Percentiles rank a stretch among this genome's conserved stretches.
phyloP scores from a whole-genome alignment of 306 rosid species.

The Trifolium dubium region DNA sequence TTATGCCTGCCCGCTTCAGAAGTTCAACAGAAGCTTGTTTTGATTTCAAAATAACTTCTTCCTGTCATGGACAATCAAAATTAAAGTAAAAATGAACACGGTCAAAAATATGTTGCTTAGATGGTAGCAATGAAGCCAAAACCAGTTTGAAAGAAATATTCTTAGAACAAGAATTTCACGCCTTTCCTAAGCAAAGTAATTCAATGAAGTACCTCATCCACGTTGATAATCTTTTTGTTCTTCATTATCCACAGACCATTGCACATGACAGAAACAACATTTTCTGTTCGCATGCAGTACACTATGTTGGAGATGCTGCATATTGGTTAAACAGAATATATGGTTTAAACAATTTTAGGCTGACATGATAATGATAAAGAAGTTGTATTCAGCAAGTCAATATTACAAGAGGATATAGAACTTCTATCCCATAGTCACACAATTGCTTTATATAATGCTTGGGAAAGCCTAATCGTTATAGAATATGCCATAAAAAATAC shows the following conservation, averaged over 20 bases:
- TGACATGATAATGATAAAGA: constrained; percentile 2
- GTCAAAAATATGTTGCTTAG: background rate
- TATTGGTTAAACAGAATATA: constrained; percentile 34
- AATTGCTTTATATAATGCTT: constrained; percentile 25
- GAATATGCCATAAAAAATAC: background rate
- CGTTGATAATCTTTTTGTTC: constrained; percentile 71
- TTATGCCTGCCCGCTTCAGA: constrained; percentile 74
- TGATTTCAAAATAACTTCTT: constrained; percentile 63
- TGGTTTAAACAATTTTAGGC: constrained; percentile 28
- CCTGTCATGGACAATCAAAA: constrained; percentile 54
- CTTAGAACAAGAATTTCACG: background rate
- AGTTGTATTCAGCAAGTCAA: constrained; percentile 18
- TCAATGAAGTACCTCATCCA: constrained; percentile 64
- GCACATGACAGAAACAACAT: constrained; percentile 80
- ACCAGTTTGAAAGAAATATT: constrained; percentile 19
- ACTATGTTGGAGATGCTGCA: constrained; percentile 87
- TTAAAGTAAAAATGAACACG: constrained; percentile 25
- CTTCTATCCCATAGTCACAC: background rate
- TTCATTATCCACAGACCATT: constrained; percentile 87
- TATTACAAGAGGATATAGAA: constrained; percentile 17
- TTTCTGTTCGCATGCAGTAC: constrained; percentile 83
- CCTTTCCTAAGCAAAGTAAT: constrained; percentile 10
- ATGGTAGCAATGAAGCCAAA: constrained; percentile 1
- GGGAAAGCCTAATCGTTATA: constrained; percentile 5
- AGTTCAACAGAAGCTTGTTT: constrained; percentile 64